Percentiles rank a stretch among this genome's conserved stretches.
Evolutionary conservation across 345 rosid genomes (phyloP).

Genomic region (Diplotaxis tenuifolia): DNA sequence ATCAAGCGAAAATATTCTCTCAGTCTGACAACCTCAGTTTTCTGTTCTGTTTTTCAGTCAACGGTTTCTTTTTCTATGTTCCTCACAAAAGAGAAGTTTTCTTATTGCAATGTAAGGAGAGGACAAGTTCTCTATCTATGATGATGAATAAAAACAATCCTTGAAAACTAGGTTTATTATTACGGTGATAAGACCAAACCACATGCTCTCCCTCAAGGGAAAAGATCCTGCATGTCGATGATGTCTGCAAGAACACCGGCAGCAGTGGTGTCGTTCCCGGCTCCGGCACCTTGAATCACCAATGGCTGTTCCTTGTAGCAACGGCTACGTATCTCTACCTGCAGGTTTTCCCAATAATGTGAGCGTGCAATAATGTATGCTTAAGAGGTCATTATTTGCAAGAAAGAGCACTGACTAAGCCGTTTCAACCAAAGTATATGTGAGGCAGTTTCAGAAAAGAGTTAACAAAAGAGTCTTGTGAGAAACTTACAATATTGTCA

Average conservation of each 20-base stretch:
- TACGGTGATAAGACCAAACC: not conserved
- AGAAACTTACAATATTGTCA: slow-evolving; percentile 71
- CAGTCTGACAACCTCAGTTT: slow-evolving; percentile 1
- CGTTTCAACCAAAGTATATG: not conserved
- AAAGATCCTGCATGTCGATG: slow-evolving; percentile 82
- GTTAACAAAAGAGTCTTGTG: not conserved
- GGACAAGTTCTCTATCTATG: slow-evolving; percentile 7
- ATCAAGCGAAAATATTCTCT: slow-evolving; percentile 10
- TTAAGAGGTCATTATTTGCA: not conserved
- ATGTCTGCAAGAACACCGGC: slow-evolving; percentile 93
- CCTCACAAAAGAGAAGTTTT: not conserved
- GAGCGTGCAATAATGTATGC: not conserved
- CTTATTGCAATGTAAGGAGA: slow-evolving; percentile 16
- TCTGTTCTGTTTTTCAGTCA: not conserved
- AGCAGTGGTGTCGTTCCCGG: slow-evolving; percentile 93
- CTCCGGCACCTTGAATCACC: slow-evolving; percentile 98
- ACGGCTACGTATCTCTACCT: slow-evolving; percentile 82
- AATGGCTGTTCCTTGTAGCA: slow-evolving; percentile 76
- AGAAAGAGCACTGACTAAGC: not conserved
- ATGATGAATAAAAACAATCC: not conserved
- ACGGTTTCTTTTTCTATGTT: not conserved
- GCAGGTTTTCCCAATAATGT: slow-evolving; percentile 29
- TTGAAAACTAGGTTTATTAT: not conserved
- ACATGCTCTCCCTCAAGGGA: slow-evolving; percentile 37
- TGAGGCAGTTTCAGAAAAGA: not conserved